These are phyloP conservation scores for Hibiscus trionum DNA, from an alignment of 345 rosid genomes.

Conservation along the genomic window DNA sequence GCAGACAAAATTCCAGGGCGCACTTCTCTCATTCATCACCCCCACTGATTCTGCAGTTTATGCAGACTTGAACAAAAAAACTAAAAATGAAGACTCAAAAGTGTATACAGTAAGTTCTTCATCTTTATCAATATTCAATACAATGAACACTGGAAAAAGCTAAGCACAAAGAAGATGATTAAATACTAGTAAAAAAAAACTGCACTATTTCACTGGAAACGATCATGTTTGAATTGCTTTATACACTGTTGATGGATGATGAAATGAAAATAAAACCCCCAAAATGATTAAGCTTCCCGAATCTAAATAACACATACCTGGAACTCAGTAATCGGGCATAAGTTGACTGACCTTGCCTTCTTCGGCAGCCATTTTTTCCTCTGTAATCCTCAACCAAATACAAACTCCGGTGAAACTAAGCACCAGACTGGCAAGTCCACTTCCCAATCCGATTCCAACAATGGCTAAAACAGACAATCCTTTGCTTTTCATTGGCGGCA, in stretches of 20 bases:
- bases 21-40: conserved; percentile 9
- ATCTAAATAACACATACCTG: neutral
- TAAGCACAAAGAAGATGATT: neutral
- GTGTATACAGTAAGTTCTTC: neutral
- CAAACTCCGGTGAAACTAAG: conserved; percentile 90
- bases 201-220: neutral
- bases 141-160: neutral
- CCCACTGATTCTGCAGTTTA: neutral
- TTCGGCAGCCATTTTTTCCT: conserved; percentile 51
- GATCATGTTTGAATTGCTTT: conserved; percentile 19
- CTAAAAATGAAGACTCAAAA: neutral
- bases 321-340: conserved; percentile 54
- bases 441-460: conserved; percentile 94
- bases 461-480: conserved; percentile 76
- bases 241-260: conserved; percentile 8
- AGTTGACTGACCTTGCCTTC: conserved; percentile 55
- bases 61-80: neutral
- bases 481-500: conserved; percentile 49
- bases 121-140: neutral
- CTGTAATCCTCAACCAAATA: conserved; percentile 62
- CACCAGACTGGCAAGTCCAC: conserved; percentile 80
- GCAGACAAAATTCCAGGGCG: conserved; percentile 14
- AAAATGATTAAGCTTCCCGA: neutral
- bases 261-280: neutral
- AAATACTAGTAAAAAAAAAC: neutral